phyloP scores from a whole-genome alignment of 139 green algal species.

The Coccomyxa sp. region DNA sequence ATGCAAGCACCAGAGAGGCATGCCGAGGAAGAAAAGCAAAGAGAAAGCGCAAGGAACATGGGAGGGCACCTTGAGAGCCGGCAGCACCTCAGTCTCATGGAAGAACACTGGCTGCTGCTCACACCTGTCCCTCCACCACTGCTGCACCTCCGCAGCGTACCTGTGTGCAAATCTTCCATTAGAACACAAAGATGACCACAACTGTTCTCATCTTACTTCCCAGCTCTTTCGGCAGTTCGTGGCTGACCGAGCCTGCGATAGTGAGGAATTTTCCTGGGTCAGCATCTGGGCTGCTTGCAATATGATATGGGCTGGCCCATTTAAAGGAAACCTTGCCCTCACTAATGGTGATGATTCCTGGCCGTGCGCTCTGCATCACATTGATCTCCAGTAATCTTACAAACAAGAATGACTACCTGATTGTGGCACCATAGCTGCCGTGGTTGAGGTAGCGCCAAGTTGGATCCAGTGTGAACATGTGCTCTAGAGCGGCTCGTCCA shows the following conservation, averaged over 20 bases:
- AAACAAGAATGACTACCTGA: slow-evolving; percentile 22
- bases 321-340: no score
- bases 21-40: background rate
- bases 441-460: slow-evolving; percentile 55
- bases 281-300: no score
- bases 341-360: no score
- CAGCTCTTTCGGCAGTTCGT: no score
- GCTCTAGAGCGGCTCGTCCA: background rate
- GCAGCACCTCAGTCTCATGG: slow-evolving; percentile 44
- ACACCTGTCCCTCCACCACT: slow-evolving; percentile 36
- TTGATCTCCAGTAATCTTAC: no score
- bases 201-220: no score
- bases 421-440: slow-evolving; percentile 53
- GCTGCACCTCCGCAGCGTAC: slow-evolving; percentile 30
- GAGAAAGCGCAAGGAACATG: background rate
- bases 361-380: no score
- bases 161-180: slow-evolving; percentile 8
- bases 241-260: no score
- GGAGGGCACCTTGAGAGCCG: background rate
- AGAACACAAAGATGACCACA: no score
- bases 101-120: slow-evolving; percentile 52
- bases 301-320: no score
- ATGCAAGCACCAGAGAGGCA: background rate
- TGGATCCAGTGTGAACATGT: slow-evolving; percentile 45
- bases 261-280: no score